These are phyloP conservation scores for Vitrella brassicaformis DNA, from an alignment of 73 alveolate genomes.

Conservation along the genomic window DNA sequence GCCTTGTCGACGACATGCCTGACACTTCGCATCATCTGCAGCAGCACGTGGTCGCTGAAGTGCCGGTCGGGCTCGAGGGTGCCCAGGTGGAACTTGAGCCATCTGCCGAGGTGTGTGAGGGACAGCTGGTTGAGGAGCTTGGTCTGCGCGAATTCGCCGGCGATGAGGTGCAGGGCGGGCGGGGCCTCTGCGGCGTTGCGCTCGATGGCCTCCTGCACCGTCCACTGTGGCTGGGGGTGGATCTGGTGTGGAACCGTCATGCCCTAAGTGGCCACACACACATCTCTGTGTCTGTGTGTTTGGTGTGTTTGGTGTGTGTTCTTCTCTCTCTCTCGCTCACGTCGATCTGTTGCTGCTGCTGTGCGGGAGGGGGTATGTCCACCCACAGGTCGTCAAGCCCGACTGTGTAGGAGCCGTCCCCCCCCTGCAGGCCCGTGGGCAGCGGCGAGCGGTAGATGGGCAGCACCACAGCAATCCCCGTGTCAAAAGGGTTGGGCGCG, in stretches of 20 bases:
- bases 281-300: too few relatives aligned
- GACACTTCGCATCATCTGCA: not conserved
- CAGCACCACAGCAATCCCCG: too few relatives aligned
- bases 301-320: too few relatives aligned
- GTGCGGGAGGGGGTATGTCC: not conserved
- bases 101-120: not conserved
- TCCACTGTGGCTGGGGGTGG: too few relatives aligned
- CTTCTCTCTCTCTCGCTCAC: too few relatives aligned
- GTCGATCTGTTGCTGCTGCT: not conserved
- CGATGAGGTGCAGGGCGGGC: not conserved
- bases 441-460: too few relatives aligned
- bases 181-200: not conserved
- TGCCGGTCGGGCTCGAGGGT: not conserved
- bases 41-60: not conserved
- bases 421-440: too few relatives aligned
- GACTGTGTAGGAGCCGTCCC: too few relatives aligned
- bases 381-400: too few relatives aligned
- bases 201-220: not conserved
- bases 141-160: not conserved
- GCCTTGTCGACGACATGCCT: not conserved
- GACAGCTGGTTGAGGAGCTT: not conserved
- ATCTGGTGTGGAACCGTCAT: too few relatives aligned
- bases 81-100: not conserved
- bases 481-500: not conserved
- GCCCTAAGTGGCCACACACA: too few relatives aligned